Evolutionary conservation across 352 stramenopile species (phyloP), one percentile per base, ranked within the genome.

Genomic region (Pythium brassicae): DNA sequence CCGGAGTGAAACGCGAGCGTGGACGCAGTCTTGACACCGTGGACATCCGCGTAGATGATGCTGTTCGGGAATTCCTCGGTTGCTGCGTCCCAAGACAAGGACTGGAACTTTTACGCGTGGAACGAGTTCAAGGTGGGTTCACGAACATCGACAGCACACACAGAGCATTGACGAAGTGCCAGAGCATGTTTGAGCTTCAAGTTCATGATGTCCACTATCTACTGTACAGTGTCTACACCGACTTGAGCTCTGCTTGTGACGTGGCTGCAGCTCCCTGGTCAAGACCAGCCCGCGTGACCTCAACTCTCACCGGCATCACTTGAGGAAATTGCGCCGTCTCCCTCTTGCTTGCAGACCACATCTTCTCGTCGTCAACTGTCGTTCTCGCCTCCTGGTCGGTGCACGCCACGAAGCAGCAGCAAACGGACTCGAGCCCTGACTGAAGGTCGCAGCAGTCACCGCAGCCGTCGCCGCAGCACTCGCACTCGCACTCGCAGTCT

Each of bases 31-130:
- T 35, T 44, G 17, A 48, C 43, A 48, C 43, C 1, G 19, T 53
- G n/a, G 7, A 4, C 0, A 34, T 39, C 4, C 14, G 23, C 4
- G 10, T 56, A 78, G 62, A 59, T 88, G 14, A 76, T 77, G 63
- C 57, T 88, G 11, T 74, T 72, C 50, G 78, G 78, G 0, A 50
- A 50, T 2, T 88, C 78, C 1, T 86, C 75, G 0, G 78, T 88
- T 1, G 78, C 78, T 2, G 63, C 58, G 29, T 82, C 78, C 2
- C 57, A 61, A 15, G 78, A 86, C 53, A 78, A 72, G 23, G 78
- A 88, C 63, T 88, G 78, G 78, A 81, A 88, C 42, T 88, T 88
- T 56, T 85, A 72, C 47, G 69, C 69, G 23, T 88, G 78, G 78
- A 86, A 88, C 55, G 78, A 89, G 25, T 63, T 89, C 32, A 86